phyloP scores from a whole-genome alignment of 2,329 filamentous ascomycete species.

The Colletotrichum sp. region DNA sequence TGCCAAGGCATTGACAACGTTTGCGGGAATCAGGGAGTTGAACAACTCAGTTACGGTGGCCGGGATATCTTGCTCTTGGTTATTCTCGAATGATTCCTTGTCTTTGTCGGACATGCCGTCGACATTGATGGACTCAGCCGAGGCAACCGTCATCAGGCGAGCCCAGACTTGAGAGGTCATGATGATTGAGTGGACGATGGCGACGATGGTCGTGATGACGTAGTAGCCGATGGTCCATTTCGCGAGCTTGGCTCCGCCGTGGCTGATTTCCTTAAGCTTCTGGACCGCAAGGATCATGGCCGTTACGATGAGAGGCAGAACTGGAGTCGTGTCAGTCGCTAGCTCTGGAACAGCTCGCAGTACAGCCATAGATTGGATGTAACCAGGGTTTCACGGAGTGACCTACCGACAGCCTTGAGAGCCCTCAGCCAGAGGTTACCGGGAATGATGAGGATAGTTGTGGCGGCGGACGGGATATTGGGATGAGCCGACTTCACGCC shows the following conservation, averaged over 20 bases:
- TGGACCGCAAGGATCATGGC: slow-evolving; percentile 58
- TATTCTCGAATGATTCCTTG: slow-evolving; percentile 35
- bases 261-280: slow-evolving; percentile 49
- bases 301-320: slow-evolving; percentile 55
- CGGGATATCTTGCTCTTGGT: slow-evolving; percentile 38
- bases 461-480: slow-evolving; percentile 45
- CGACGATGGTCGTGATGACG: slow-evolving; percentile 52
- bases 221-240: slow-evolving; percentile 56
- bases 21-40: slow-evolving; percentile 53
- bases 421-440: slow-evolving; percentile 55
- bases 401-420: slow-evolving; percentile 52
- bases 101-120: slow-evolving; percentile 31
- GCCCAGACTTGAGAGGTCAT: slow-evolving; percentile 53
- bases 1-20: slow-evolving; percentile 51
- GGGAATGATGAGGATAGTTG: slow-evolving; percentile 50
- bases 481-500: slow-evolving; percentile 46
- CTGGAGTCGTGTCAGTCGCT: slow-evolving; percentile 30
- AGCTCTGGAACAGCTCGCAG: neutral
- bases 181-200: slow-evolving; percentile 51
- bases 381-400: fast-evolving
- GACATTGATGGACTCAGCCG: slow-evolving; percentile 34
- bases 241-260: slow-evolving; percentile 48
- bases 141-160: slow-evolving; percentile 45
- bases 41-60: slow-evolving; percentile 54
- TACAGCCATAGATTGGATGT: neutral